phyloP scores from a whole-genome alignment of 1,284 basidiomycete species.

The Chondrostereum purpureum region DNA sequence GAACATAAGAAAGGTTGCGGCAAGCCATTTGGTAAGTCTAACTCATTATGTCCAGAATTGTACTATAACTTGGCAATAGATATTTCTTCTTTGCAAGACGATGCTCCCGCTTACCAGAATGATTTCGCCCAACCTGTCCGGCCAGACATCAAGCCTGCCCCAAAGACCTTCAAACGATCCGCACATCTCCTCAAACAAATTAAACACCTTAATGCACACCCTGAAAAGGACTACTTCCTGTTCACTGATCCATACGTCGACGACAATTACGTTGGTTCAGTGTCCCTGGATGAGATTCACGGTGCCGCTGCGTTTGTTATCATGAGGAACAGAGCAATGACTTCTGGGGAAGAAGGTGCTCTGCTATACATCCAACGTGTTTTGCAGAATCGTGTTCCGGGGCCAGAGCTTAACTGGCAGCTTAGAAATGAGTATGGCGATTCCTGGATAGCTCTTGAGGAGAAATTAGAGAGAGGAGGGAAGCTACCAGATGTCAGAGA shows the following conservation, averaged over 20 bases:
- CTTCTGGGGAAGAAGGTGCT: not conserved
- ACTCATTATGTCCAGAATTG: too few relatives aligned
- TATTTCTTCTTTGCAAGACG: too few relatives aligned
- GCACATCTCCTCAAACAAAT: slow-evolving; percentile 1
- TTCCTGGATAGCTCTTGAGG: not conserved
- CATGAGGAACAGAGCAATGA: slow-evolving; percentile 3
- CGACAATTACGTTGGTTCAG: too few relatives aligned
- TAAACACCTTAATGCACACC: slow-evolving; percentile 1
- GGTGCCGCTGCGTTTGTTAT: not conserved
- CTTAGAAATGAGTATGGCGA: not conserved
- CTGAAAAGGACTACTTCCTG: slow-evolving; percentile 3
- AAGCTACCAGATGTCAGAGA: not conserved
- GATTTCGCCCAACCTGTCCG: too few relatives aligned
- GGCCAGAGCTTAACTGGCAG: not conserved
- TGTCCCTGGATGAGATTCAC: not conserved
- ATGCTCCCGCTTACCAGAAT: too few relatives aligned
- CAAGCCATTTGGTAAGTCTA: not conserved
- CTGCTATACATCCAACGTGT: slow-evolving; percentile 1
- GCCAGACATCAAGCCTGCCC: not conserved
- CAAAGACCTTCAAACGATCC: not conserved
- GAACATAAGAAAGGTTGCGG: not conserved
- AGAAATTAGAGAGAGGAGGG: not conserved
- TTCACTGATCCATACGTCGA: too few relatives aligned
- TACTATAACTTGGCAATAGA: too few relatives aligned
- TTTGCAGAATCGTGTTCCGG: not conserved